phyloP scores from a whole-genome alignment of 2,329 filamentous ascomycete species.

The Paecilomyces fulvus region DNA sequence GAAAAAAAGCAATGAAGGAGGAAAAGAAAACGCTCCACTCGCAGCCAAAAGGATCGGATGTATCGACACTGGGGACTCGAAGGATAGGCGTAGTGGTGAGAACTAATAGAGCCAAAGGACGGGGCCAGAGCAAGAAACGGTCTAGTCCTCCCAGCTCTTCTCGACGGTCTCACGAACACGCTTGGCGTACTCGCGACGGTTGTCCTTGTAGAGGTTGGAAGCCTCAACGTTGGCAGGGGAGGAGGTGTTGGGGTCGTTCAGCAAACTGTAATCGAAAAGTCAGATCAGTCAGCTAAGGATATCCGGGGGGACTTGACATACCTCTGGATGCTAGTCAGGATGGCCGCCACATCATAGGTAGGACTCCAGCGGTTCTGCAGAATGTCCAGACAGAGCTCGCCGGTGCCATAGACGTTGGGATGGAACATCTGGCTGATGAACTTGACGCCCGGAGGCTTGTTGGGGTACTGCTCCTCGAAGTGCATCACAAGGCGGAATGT shows the following conservation, averaged over 20 bases:
- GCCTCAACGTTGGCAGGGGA: slow-evolving; percentile 97
- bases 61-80: background rate
- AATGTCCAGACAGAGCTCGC: slow-evolving; percentile 93
- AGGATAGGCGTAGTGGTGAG: background rate
- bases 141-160: slow-evolving; percentile 95
- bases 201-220: slow-evolving; percentile 97
- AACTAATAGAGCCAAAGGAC: background rate
- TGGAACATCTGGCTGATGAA: slow-evolving; percentile 99
- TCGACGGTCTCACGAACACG: slow-evolving; percentile 92
- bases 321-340: slow-evolving; percentile 97
- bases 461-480: slow-evolving; percentile 97
- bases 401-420: slow-evolving; percentile 94
- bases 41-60: background rate
- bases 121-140: background rate
- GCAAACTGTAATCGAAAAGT: slow-evolving; percentile 51
- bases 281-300: background rate
- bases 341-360: slow-evolving; percentile 94
- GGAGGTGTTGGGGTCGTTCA: slow-evolving; percentile 98
- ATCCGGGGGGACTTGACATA: slow-evolving; percentile 29
- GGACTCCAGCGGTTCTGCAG: slow-evolving; percentile 97
- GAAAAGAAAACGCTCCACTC: background rate
- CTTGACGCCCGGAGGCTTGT: slow-evolving; percentile 95
- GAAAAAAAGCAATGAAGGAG: slow-evolving; percentile 3
- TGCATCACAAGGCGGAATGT: slow-evolving; percentile 98
- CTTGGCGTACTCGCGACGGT: slow-evolving; percentile 93